Conservation (phyloP, 2,329 filamentous ascomycete species). For the Pseudogymnoascus sp. region DNA sequence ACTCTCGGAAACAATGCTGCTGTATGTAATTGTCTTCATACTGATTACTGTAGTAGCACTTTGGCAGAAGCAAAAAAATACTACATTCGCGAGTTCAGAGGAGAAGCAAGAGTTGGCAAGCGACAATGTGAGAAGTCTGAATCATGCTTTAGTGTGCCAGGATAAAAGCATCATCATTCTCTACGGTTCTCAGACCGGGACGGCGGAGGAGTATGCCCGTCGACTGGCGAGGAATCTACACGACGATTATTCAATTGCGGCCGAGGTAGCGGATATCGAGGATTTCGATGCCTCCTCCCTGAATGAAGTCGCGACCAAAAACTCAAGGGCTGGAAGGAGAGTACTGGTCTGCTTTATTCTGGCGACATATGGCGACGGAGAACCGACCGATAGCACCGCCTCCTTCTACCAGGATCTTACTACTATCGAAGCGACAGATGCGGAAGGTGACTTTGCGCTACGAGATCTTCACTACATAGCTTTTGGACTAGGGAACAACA, state of each 20-base stretch:
- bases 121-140: background rate
- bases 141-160: background rate
- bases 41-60: background rate
- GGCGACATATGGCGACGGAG: constrained; percentile 37
- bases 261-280: background rate
- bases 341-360: constrained; percentile 33
- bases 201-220: constrained; percentile 37
- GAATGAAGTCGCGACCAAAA: constrained; percentile 14
- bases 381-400: constrained; percentile 36
- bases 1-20: background rate
- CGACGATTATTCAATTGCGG: constrained; percentile 33
- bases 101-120: background rate
- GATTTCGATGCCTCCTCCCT: constrained; percentile 9
- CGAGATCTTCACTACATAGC: constrained; percentile 30
- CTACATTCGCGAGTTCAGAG: background rate
- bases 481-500: constrained; percentile 37
- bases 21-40: background rate
- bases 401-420: constrained; percentile 28
- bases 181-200: constrained; percentile 42
- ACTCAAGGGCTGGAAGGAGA: constrained; percentile 12
- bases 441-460: background rate
- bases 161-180: constrained; percentile 31
- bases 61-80: background rate
- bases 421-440: constrained; percentile 19
- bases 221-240: constrained; percentile 35